Evolutionary conservation across 371 early-diverging fungal species (phyloP).

Genomic region (Zancudomyces culisetae): DNA sequence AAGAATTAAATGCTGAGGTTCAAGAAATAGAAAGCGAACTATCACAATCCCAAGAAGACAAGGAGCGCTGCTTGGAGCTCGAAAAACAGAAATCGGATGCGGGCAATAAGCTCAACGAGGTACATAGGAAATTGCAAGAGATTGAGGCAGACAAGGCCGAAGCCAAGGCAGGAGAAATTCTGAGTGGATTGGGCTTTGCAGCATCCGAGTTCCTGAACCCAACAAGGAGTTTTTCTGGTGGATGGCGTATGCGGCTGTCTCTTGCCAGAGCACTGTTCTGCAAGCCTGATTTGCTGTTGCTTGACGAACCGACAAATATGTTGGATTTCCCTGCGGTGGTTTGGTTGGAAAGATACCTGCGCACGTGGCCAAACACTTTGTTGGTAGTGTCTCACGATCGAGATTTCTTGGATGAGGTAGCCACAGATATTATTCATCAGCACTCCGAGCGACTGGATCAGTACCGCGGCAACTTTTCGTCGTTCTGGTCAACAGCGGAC

Average conservation of each 20-base stretch:
- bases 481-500: constrained; percentile 71
- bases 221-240: constrained; percentile 88
- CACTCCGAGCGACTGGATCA: constrained; percentile 80
- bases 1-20: constrained; percentile 27
- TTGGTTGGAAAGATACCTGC: constrained; percentile 88
- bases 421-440: constrained; percentile 90
- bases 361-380: constrained; percentile 76
- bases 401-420: constrained; percentile 87
- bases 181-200: constrained; percentile 88
- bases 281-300: constrained; percentile 86
- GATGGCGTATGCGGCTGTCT: constrained; percentile 84
- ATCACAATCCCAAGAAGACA: constrained; percentile 24
- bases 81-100: constrained; percentile 44
- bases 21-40: constrained; percentile 25
- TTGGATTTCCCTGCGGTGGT: constrained; percentile 88
- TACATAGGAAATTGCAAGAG: constrained; percentile 67
- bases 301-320: constrained; percentile 99
- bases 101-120: constrained; percentile 49
- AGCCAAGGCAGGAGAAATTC: constrained; percentile 60
- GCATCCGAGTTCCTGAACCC: constrained; percentile 56
- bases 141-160: constrained; percentile 95
- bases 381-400: constrained; percentile 95
- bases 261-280: constrained; percentile 92
- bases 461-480: constrained; percentile 86
- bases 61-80: constrained; percentile 34